phyloP scores from a whole-genome alignment of 1,139 yeast genomes.

The Pichia cactophila region DNA sequence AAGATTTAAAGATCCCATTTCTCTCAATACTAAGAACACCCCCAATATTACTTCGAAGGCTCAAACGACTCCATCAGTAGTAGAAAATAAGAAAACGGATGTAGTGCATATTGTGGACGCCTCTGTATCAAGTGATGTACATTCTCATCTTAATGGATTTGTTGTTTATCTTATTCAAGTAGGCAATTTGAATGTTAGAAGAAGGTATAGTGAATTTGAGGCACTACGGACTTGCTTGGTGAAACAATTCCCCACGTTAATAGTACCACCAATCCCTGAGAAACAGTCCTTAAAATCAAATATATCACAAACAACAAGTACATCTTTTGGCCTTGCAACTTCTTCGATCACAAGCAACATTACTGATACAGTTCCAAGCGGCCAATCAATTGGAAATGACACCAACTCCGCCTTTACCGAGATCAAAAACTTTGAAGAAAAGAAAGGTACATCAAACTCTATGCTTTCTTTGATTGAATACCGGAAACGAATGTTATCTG shows the following conservation, averaged over 20 bases:
- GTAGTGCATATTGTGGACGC: constrained; percentile 63
- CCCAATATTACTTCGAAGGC: not conserved
- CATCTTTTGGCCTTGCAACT: constrained; percentile 17
- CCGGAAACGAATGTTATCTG: constrained; percentile 70
- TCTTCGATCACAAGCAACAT: constrained; percentile 2
- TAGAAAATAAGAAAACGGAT: constrained; percentile 23
- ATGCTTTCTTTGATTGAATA: constrained; percentile 39
- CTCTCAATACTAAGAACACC: not conserved
- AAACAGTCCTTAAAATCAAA: constrained; percentile 51
- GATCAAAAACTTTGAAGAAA: constrained; percentile 1
- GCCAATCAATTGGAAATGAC: not conserved
- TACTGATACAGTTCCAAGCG: not conserved
- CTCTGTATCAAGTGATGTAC: constrained; percentile 69
- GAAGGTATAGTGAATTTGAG: constrained; percentile 91
- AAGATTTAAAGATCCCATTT: not conserved
- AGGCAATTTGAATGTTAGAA: constrained; percentile 56
- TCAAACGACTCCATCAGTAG: not conserved
- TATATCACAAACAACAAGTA: constrained; percentile 24
- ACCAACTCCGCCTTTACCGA: not conserved
- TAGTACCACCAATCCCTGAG: constrained; percentile 93
- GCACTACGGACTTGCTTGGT: constrained; percentile 62
- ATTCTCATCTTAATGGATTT: constrained; percentile 42
- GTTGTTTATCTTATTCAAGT: constrained; percentile 73
- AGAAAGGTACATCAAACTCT: constrained; percentile 1
- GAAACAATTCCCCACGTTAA: constrained; percentile 69